Percentiles rank a stretch among this genome's conserved stretches.
phyloP scores from a whole-genome alignment of 164 flowering plant species.

The Piper longum region DNA sequence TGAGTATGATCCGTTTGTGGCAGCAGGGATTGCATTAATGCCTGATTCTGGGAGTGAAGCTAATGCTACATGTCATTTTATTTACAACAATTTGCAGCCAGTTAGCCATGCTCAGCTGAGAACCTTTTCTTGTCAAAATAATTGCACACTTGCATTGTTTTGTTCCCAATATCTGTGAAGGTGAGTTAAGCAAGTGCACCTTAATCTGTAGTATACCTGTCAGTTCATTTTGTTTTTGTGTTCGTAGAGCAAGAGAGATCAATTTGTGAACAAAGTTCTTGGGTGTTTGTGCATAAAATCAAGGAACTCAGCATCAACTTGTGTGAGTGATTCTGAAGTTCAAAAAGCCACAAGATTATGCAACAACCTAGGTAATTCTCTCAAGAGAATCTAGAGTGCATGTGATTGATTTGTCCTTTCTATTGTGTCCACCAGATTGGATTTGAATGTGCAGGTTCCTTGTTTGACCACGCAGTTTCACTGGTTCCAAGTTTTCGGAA shows the following conservation, averaged over 20 bases:
- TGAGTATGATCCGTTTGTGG: slow-evolving; percentile 61
- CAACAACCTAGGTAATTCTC: slow-evolving; percentile 49
- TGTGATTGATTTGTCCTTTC: neutral
- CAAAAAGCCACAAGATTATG: slow-evolving; percentile 37
- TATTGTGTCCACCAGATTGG: neutral
- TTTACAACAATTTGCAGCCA: slow-evolving; percentile 31
- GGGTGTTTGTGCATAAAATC: slow-evolving; percentile 44
- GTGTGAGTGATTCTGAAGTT: slow-evolving; percentile 21
- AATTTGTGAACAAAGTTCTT: slow-evolving; percentile 59
- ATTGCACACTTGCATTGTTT: slow-evolving; percentile 96
- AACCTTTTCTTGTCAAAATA: slow-evolving; percentile 82
- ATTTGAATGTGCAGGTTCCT: slow-evolving; percentile 48
- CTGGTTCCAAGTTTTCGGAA: slow-evolving; percentile 59
- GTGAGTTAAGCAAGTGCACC: slow-evolving; percentile 14
- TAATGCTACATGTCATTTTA: slow-evolving; percentile 28
- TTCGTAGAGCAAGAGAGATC: slow-evolving; percentile 77
- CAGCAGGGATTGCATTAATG: slow-evolving; percentile 56
- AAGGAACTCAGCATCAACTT: slow-evolving; percentile 26
- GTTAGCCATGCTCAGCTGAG: slow-evolving; percentile 75
- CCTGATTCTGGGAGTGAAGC: slow-evolving; percentile 13
- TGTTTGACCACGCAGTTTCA: slow-evolving; percentile 75
- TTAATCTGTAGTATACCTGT: neutral
- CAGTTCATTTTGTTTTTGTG: slow-evolving; percentile 6
- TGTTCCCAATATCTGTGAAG: slow-evolving; percentile 84
- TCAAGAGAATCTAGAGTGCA: neutral